Conservation (phyloP, 176 grass and related monocot genomes). For the Rhynchospora breviuscula region DNA sequence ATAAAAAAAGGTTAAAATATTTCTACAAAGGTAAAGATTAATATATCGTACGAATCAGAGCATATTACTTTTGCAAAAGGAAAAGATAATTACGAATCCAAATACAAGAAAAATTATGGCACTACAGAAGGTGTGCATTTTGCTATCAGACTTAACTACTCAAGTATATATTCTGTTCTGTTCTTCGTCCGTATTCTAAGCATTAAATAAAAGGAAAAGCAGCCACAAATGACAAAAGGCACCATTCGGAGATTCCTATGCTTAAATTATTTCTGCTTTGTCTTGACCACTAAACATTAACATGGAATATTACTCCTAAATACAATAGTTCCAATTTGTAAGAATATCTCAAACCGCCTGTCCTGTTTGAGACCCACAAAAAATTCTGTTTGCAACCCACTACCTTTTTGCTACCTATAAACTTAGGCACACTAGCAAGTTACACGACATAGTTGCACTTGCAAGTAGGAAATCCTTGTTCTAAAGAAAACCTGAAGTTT, state of each 20-base stretch:
- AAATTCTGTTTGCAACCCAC: not conserved
- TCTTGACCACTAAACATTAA: not conserved
- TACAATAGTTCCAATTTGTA: conserved; percentile 11
- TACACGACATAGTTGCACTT: conserved; percentile 12
- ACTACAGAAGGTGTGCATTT: not conserved
- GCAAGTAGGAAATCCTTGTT: conserved; percentile 2
- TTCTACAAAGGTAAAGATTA: not conserved
- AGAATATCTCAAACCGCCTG: not conserved
- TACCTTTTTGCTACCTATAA: conserved; percentile 13
- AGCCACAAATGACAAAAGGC: not conserved
- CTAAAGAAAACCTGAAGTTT: not conserved
- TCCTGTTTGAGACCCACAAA: conserved; percentile 11
- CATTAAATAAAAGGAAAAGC: not conserved
- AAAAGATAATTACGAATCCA: conserved; percentile 8
- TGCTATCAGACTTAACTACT: not conserved
- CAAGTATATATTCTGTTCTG: conserved; percentile 10
- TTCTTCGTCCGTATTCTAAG: conserved; percentile 1
- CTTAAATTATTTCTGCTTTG: not conserved
- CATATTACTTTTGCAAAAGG: conserved; percentile 13
- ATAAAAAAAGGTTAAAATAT: not conserved
- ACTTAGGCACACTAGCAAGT: not conserved
- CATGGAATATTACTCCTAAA: conserved; percentile 5
- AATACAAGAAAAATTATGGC: not conserved
- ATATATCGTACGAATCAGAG: not conserved
- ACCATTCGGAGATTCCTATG: not conserved